Evolutionary conservation across 768 basidiomycete species (phyloP).

Genomic region (Mycena olivaceomarginata): DNA sequence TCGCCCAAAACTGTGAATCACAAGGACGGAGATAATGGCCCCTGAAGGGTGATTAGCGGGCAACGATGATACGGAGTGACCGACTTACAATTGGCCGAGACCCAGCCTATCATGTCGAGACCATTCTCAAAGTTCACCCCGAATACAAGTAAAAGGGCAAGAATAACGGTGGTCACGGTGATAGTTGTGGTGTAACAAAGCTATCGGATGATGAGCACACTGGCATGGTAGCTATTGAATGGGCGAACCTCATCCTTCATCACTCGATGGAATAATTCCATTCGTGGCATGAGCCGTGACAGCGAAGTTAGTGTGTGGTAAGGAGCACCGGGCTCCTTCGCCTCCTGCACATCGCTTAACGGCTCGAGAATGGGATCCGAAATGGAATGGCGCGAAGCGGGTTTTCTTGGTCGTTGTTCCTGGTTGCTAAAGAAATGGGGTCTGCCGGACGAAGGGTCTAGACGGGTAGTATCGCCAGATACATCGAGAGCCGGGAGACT

Average conservation of each 20-base stretch:
- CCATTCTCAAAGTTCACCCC: constrained; percentile 68
- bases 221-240: constrained; percentile 2
- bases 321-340: constrained; percentile 30
- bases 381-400: constrained; percentile 6
- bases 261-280: constrained; percentile 73
- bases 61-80: neutral
- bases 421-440: constrained; percentile 20
- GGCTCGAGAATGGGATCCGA: constrained; percentile 38
- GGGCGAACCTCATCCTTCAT: constrained; percentile 78
- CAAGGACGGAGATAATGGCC: constrained; percentile 72
- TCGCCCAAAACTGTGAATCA: constrained; percentile 76
- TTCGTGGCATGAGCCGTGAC: constrained; percentile 68
- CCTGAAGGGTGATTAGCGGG: constrained; percentile 57
- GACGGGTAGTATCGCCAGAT: neutral
- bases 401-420: constrained; percentile 23
- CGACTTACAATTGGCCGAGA: constrained; percentile 71
- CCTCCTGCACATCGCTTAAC: constrained; percentile 23
- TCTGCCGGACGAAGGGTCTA: neutral
- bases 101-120: constrained; percentile 71
- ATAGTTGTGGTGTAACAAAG: constrained; percentile 74
- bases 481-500: constrained; percentile 22
- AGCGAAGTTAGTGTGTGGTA: constrained; percentile 49
- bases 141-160: constrained; percentile 69
- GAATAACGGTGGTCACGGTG: constrained; percentile 67
- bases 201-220: constrained; percentile 52